Conservation (phyloP, 2,329 filamentous ascomycete genomes). For the Dothiorella sarmentorum region DNA sequence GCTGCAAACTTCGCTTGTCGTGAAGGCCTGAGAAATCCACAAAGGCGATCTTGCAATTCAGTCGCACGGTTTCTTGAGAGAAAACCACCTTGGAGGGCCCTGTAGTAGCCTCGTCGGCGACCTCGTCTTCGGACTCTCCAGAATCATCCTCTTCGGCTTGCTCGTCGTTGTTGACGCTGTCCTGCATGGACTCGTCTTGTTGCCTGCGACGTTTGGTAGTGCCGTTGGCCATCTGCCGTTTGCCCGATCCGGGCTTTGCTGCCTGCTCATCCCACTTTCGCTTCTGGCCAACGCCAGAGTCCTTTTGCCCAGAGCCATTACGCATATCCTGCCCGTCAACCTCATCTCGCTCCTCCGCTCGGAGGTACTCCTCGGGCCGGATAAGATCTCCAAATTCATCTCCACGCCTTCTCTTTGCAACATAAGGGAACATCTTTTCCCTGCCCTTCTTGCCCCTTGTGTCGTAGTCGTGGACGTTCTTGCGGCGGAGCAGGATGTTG, state of each 20-base stretch:
- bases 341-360: constrained; percentile 85
- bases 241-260: constrained; percentile 36
- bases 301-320: constrained; percentile 44
- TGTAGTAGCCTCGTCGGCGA: constrained; percentile 46
- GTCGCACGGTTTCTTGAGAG: constrained; percentile 58
- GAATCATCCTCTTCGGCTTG: constrained; percentile 43
- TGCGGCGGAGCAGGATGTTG: constrained; percentile 83
- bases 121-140: constrained; percentile 50
- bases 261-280: constrained; percentile 79
- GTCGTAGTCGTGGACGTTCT: constrained; percentile 90
- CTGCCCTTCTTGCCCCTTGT: constrained; percentile 86
- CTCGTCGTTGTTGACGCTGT: constrained; percentile 18
- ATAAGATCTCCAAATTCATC: constrained; percentile 96
- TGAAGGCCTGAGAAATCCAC: constrained; percentile 91
- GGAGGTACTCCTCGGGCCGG: constrained; percentile 86
- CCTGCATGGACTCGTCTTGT: constrained; percentile 32
- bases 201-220: constrained; percentile 58
- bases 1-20: constrained; percentile 88
- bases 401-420: constrained; percentile 70
- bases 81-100: constrained; percentile 76
- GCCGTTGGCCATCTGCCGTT: constrained; percentile 36
- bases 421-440: constrained; percentile 87
- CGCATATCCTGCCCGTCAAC: constrained; percentile 63
- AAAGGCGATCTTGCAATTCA: constrained; percentile 76
- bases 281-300: constrained; percentile 72